phyloP scores from a whole-genome alignment of 805 yeast species.

The Hanseniaspora singularis region DNA sequence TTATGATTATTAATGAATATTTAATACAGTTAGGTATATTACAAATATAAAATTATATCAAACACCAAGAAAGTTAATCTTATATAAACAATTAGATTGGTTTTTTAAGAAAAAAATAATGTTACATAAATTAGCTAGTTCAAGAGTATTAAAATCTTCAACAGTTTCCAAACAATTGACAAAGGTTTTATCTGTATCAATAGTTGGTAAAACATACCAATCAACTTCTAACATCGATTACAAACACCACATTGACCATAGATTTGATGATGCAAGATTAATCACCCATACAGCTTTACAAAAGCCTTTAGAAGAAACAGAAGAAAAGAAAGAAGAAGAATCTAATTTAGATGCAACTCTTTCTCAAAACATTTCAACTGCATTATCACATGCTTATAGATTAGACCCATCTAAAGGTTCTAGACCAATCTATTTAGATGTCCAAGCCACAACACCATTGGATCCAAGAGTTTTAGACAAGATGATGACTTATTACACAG shows the following conservation, averaged over 20 bases:
- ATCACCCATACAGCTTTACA: conserved; percentile 22
- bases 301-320: conserved; percentile 18
- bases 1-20: no score
- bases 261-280: conserved; percentile 15
- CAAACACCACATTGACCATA: conserved; percentile 13
- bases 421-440: conserved; percentile 89
- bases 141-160: not conserved
- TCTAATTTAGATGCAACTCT: conserved; percentile 22
- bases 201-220: not conserved
- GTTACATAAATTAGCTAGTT: not conserved
- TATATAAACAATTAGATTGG: no score
- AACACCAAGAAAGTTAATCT: no score
- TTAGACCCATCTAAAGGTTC: conserved; percentile 42
- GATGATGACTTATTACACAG: conserved; percentile 78
- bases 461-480: conserved; percentile 92
- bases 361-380: conserved; percentile 16
- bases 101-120: not conserved
- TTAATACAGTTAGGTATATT: no score
- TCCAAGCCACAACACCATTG: conserved; percentile 97
- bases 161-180: not conserved
- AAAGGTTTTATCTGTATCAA: not conserved
- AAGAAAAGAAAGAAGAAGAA: conserved; percentile 18
- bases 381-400: conserved; percentile 31
- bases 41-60: no score
- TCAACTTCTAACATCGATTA: conserved; percentile 8